phyloP scores from a whole-genome alignment of 192 early-diverging fungal genomes.

The Phycomyces blakesleeanus region DNA sequence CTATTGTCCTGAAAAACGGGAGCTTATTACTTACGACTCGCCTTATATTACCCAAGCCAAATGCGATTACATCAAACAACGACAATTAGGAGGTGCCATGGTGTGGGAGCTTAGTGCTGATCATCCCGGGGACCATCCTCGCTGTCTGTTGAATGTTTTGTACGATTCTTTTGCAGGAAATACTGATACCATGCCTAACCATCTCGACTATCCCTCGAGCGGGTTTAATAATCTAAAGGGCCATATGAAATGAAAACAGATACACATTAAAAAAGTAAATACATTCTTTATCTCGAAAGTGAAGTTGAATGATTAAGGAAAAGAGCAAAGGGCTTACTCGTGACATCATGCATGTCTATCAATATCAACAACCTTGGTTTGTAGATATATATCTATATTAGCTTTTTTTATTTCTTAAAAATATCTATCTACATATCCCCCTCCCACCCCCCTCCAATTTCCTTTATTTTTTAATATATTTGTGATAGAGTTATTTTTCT shows the following conservation, averaged over 20 bases:
- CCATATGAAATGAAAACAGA: neutral
- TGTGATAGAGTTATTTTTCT: constrained; percentile 10
- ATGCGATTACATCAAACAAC: constrained; percentile 58
- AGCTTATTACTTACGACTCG: constrained; percentile 86
- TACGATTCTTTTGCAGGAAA: constrained; percentile 25
- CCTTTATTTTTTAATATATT: neutral
- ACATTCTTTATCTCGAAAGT: no score
- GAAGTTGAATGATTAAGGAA: neutral
- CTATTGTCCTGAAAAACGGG: constrained; percentile 61
- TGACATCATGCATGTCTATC: neutral
- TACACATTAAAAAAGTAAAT: neutral
- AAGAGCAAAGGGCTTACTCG: neutral
- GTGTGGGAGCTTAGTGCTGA: constrained; percentile 73
- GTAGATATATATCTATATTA: no score
- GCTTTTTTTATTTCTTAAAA: no score
- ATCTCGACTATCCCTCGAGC: constrained; percentile 42
- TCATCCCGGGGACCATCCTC: constrained; percentile 31
- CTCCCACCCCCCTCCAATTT: neutral
- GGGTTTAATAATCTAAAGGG: constrained; percentile 45
- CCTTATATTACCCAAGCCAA: constrained; percentile 61
- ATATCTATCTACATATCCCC: neutral
- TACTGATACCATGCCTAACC: constrained; percentile 42
- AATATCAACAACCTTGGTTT: neutral
- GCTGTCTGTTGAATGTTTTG: constrained; percentile 38
- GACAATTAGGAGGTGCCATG: constrained; percentile 68